Conservation (phyloP, 805 yeast species). For the Candida michaelii region DNA sequence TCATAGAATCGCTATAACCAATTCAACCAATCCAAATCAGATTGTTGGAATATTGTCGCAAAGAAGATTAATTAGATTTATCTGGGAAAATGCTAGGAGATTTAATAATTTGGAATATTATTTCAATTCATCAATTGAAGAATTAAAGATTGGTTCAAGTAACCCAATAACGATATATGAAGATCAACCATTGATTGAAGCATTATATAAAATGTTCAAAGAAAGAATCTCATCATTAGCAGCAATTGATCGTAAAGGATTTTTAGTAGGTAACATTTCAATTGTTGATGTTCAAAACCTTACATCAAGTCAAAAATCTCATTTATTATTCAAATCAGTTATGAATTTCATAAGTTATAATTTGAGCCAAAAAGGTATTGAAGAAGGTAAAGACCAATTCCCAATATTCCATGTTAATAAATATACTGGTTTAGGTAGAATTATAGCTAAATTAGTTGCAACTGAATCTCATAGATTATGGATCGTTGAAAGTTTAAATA, state of each 20-base stretch:
- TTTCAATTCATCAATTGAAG: slow-evolving; percentile 65
- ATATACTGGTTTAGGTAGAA: slow-evolving; percentile 77
- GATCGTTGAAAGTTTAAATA: slow-evolving; percentile 55
- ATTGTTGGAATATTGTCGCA: slow-evolving; percentile 88
- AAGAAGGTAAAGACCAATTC: slow-evolving; percentile 92
- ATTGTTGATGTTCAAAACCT: slow-evolving; percentile 92
- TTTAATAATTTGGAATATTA: slow-evolving; percentile 80
- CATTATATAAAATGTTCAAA: slow-evolving; percentile 78
- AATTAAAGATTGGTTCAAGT: slow-evolving; percentile 70
- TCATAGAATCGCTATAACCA: slow-evolving; percentile 84
- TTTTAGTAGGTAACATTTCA: slow-evolving; percentile 86
- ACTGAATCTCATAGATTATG: slow-evolving; percentile 89
- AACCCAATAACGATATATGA: slow-evolving; percentile 79
- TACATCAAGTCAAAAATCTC: slow-evolving; percentile 83
- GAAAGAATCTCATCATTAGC: slow-evolving; percentile 89
- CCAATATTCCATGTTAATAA: slow-evolving; percentile 93
- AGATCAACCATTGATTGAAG: slow-evolving; percentile 84
- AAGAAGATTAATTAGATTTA: slow-evolving; percentile 76
- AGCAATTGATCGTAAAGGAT: slow-evolving; percentile 76
- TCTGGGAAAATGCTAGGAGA: slow-evolving; percentile 91
- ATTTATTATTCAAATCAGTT: slow-evolving; percentile 77
- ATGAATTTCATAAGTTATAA: slow-evolving; percentile 85
- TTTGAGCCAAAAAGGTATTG: slow-evolving; percentile 83
- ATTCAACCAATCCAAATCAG: slow-evolving; percentile 32
- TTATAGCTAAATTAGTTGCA: slow-evolving; percentile 92